A percentile compares a stretch with the other conserved stretches of the same genome.
These are phyloP conservation scores for Daedaleopsis nitida DNA, from an alignment of 768 basidiomycete species.

Conservation along the genomic window DNA sequence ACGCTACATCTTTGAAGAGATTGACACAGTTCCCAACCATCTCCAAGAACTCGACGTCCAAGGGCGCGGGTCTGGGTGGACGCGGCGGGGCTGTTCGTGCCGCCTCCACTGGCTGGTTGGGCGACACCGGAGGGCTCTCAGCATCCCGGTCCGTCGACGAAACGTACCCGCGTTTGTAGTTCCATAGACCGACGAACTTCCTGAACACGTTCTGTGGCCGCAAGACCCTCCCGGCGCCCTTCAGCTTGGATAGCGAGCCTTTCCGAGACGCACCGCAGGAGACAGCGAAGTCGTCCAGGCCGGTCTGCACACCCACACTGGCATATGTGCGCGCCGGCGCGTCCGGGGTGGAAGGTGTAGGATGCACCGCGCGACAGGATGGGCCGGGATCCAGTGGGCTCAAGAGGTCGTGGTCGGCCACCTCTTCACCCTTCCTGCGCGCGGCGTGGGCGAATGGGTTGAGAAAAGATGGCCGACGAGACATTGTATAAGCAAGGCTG, in stretches of 20 bases:
- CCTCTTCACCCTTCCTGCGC: background rate
- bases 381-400: background rate
- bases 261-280: background rate
- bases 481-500: background rate
- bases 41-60: too few relatives aligned
- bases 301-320: background rate
- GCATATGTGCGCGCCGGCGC: background rate
- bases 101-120: too few relatives aligned
- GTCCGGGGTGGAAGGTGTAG: background rate
- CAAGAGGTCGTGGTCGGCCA: background rate
- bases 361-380: background rate
- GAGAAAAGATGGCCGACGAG: conserved; percentile 1
- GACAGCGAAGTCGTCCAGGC: background rate
- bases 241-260: background rate
- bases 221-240: background rate
- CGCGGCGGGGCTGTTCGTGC: too few relatives aligned
- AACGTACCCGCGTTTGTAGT: background rate
- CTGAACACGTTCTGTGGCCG: background rate
- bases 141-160: background rate
- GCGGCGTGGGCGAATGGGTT: conserved; percentile 8
- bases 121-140: too few relatives aligned
- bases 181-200: background rate
- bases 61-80: too few relatives aligned
- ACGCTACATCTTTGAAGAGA: too few relatives aligned
- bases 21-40: too few relatives aligned